Evolutionary conservation across 2,329 filamentous ascomycete genomes (phyloP), one percentile per base, ranked within the genome.

Genomic region (Grosmannia serpens): DNA sequence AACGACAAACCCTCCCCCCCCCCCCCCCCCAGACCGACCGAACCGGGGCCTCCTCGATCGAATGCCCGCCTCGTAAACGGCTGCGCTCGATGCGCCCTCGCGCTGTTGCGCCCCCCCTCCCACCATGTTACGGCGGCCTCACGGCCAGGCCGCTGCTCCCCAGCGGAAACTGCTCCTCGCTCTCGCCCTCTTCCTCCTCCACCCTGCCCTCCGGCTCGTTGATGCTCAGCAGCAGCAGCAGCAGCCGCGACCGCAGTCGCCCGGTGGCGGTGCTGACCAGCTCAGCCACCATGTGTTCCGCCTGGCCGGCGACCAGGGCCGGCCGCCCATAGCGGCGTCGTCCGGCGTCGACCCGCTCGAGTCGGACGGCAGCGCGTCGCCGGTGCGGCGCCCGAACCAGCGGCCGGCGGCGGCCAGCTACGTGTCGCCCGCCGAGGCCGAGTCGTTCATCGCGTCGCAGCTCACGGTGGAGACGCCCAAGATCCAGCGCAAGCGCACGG

Each of bases 191-290:
- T 72, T 85, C 62, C 72, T 86, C 59, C 70, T 85, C 58, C 69
- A 86, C 60, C 80, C 82, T 57, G 80, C 76, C 73, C 66, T 76
- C 53, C 71, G 72, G 58, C 72, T 83, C 64, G 79, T 80, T 74
- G 78, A 83, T 66, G 81, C 81, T 79, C 82, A 82, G 78, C 82
- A 83, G 79, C 82, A 84, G 77, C 79, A 79, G 62, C 73, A 70
- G 64, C 70, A 66, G 56, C 64, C 51, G 56, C 64, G 57, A n/a
- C n/a, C n/a, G 54, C 56, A 61, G 38, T 58, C 55, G 15, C 22
- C 62, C 56, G 41, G 41, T 13, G 51, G 33, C 33, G 4, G 20
- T 26, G 20, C 33, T 10, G 29, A 53, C 22, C 49, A 51, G 33
- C 31, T 38, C 20, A 22, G 22, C 29, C 27, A 52, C 20, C 27